Evolutionary conservation across 1,284 basidiomycete species (phyloP), one percentile per base, ranked within the genome.

Genomic region (Thecaphora frezii): DNA sequence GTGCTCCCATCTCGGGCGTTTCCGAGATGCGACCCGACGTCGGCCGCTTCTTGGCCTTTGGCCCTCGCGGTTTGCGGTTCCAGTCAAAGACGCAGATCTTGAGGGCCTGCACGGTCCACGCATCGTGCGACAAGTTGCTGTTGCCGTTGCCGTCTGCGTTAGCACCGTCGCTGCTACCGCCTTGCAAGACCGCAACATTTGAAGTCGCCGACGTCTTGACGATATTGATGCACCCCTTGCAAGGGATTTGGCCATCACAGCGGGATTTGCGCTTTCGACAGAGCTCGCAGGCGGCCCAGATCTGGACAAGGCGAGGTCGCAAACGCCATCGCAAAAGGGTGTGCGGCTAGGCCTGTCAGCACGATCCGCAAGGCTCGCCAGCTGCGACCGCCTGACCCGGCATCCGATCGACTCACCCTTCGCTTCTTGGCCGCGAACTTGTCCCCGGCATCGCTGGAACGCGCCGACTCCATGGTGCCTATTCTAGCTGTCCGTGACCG

Each of bases 261-360:
- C 66, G 66, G 22, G 67, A 66, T 36, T 72, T 72, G 52, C 68
- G 60, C 46, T 62, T 69, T 30, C 69, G 48, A 39, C 69, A 72
- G 3, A 55, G 58, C 45, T 72, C 69, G 48, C 69, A 71, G 19
- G 69, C 69, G 7, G 69, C 69, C 66, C 67, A 71, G 45, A 71
- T 71, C 65, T 66, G 56, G 38, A 18, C 26, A 13, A 18, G 33
- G 10, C n/a, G n/a, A n/a, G n/a, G n/a, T n/a, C n/a, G n/a, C n/a
- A n/a, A n/a, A n/a, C n/a, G n/a, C n/a, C n/a, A n/a, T n/a, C n/a
- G n/a, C n/a, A n/a, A n/a, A n/a, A n/a, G n/a, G n/a, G n/a, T n/a
- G n/a, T n/a, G n/a, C n/a, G n/a, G n/a, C n/a, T n/a, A n/a, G n/a
- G n/a, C n/a, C n/a, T n/a, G n/a, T n/a, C n/a, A n/a, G n/a, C n/a